Percentiles rank a stretch among this genome's conserved stretches.
These are phyloP conservation scores for Suhomyces coccinellae DNA, from an alignment of 1,139 yeast genomes.

Conservation along the genomic window DNA sequence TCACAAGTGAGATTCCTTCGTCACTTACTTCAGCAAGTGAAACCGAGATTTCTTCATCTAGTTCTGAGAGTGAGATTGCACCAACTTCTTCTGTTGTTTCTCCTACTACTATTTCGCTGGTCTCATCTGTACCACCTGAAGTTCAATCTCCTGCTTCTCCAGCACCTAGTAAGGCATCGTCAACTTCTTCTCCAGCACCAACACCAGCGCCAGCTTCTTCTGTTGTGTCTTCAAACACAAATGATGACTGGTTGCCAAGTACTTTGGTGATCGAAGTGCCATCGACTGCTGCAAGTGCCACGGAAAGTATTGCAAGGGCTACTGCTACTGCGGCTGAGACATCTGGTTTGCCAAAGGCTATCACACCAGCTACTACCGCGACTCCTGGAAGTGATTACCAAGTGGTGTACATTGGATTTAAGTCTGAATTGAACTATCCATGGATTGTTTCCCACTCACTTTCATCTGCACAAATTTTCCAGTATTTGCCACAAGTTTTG, in stretches of 20 bases:
- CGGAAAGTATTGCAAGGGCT: slow-evolving; percentile 34
- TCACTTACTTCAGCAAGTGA: background rate
- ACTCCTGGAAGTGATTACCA: slow-evolving; percentile 52
- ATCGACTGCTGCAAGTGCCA: slow-evolving; percentile 26
- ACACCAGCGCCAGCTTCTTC: slow-evolving; percentile 7
- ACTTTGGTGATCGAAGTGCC: slow-evolving; percentile 40
- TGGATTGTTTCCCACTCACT: slow-evolving; percentile 66
- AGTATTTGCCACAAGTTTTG: slow-evolving; percentile 62
- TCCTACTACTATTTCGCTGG: background rate
- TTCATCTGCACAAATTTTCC: slow-evolving; percentile 75
- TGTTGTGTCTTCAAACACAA: slow-evolving; percentile 11
- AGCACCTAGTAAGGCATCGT: slow-evolving; percentile 5
- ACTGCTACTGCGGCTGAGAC: slow-evolving; percentile 36
- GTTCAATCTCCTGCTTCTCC: slow-evolving; percentile 2
- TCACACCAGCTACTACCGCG: slow-evolving; percentile 51
- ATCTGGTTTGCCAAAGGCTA: slow-evolving; percentile 67
- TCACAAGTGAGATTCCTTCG: background rate
- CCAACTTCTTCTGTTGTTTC: background rate
- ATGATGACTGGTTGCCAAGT: slow-evolving; percentile 52
- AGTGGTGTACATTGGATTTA: slow-evolving; percentile 70
- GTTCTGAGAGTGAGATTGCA: background rate
- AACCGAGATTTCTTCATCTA: background rate
- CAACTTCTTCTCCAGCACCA: slow-evolving; percentile 11
- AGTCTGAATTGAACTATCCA: slow-evolving; percentile 64
- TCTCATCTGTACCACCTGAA: background rate